A percentile compares a stretch with the other conserved stretches of the same genome.
Evolutionary conservation across 2,329 filamentous ascomycete genomes (phyloP).

Genomic region (Penicillium sp.): DNA sequence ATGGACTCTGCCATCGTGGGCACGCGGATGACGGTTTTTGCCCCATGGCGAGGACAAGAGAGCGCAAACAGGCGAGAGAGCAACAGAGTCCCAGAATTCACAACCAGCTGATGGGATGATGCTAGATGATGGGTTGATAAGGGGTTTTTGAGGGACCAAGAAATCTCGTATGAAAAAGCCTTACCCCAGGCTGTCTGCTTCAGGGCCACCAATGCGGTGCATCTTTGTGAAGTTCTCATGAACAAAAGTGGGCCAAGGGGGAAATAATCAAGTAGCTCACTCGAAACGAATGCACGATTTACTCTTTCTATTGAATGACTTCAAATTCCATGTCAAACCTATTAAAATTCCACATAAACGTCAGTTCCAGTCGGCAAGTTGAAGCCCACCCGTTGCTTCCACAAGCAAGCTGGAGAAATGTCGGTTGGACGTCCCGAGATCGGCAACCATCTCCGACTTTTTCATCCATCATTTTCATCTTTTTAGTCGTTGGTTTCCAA

Average conservation of each 20-base stretch:
- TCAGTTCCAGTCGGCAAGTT: too few species aligned
- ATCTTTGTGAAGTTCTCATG: too few species aligned
- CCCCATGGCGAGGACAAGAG: background rate
- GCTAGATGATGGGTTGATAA: background rate
- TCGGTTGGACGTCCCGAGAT: background rate
- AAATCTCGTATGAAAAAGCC: background rate
- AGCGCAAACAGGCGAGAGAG: background rate
- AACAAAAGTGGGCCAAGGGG: too few species aligned
- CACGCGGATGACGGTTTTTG: background rate
- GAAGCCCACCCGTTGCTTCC: too few species aligned
- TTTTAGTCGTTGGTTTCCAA: background rate
- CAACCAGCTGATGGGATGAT: background rate
- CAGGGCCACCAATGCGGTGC: background rate
- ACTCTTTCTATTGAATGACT: too few species aligned
- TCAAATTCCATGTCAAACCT: too few species aligned
- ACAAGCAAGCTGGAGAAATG: background rate
- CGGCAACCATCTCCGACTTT: background rate
- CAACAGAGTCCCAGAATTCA: background rate
- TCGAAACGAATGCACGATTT: too few species aligned
- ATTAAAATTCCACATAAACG: too few species aligned
- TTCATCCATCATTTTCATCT: background rate
- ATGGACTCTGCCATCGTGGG: conserved; percentile 68
- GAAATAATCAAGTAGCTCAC: too few species aligned
- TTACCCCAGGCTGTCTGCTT: background rate
- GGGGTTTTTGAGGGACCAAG: background rate